Base-by-base conservation (phyloP, 129 eudicot genomes). In the Tagetes erecta region DNA sequence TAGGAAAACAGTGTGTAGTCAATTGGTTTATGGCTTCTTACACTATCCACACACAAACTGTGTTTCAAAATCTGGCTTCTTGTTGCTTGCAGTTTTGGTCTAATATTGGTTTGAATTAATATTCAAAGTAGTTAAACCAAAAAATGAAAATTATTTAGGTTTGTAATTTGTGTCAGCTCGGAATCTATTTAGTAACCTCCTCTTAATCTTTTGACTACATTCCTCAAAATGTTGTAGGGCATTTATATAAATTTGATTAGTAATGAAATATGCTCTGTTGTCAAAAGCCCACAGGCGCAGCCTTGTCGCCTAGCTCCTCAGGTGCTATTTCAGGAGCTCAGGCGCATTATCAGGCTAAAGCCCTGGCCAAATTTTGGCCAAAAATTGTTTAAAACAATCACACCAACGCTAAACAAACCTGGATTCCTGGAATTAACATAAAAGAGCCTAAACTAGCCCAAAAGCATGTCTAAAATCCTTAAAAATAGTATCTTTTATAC, bases 11-110 rank as follows among this genome's bases (percentile, higher is more conserved):
- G 33, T 53, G 34, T 8, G 1, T 31, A 31, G 40, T 33, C 39
- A 46, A 45, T 2, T 68, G 59, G 9, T 67, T 67, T 10, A 45
- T 46, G 70, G 70, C 70, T 65, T 40, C 36, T n/a, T 65, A 40
- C 31, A 27, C 70, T 41, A 30, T 65, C 20, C 36, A 5, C 41
- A 40, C 31, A 27, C 70, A 38, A 30, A 31, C 41, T 44, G 30
- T 45, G 57, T 67, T 67, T 67, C 40, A 31, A 9, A 34, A 45
- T 67, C 72, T 67, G 31, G 57, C 4, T 67, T 33, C 14, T 12
- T 7, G 27, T 20, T 20, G 27, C 31, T 5, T 57, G 38, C 45
- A 12, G 67, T 11, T 62, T 62, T 34, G 45, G 45, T 9, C 5
- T 2, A 52, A 52, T 4, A 49, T 49, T 49, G 55, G 34, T 52